These are phyloP conservation scores for Torulaspora delbrueckii DNA, from an alignment of 805 yeast genomes.

Conservation along the genomic window DNA sequence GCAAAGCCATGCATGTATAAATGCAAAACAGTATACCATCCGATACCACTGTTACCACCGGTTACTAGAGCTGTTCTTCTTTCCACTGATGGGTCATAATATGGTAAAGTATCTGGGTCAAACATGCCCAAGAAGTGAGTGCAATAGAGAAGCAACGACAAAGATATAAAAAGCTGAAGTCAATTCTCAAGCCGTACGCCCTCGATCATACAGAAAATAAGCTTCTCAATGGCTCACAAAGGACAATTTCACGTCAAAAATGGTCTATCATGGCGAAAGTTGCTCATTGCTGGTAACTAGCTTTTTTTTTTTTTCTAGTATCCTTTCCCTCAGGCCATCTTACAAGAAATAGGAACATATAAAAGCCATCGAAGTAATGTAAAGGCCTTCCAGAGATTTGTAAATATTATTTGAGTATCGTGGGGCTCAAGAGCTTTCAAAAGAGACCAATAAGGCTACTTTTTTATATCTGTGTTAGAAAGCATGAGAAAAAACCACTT, in stretches of 20 bases:
- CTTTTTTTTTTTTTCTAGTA: background rate
- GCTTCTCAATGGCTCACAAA: background rate
- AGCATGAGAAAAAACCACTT: too few species aligned
- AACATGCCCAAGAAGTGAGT: conserved; percentile 10
- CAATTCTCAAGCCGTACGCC: background rate
- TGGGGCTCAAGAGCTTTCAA: background rate
- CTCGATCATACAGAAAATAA: background rate
- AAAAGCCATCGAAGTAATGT: background rate
- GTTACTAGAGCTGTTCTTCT: conserved; percentile 68
- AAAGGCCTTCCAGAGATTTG: background rate
- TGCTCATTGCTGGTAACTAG: background rate
- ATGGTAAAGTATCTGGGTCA: conserved; percentile 54
- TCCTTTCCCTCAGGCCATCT: background rate
- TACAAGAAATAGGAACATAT: background rate
- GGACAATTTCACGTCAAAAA: background rate
- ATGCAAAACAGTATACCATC: conserved; percentile 70
- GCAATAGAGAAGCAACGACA: background rate
- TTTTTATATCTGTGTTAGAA: background rate
- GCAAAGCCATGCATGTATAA: conserved; percentile 73
- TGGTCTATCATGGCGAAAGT: background rate
- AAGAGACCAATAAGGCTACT: background rate
- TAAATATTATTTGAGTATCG: background rate
- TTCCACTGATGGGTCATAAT: conserved; percentile 48
- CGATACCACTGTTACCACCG: conserved; percentile 80
- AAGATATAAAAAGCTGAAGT: background rate